Percentiles rank a stretch among this genome's conserved stretches.
Evolutionary conservation across 73 alveolate species (phyloP).

Genomic region (Paramecium sexaurelia): DNA sequence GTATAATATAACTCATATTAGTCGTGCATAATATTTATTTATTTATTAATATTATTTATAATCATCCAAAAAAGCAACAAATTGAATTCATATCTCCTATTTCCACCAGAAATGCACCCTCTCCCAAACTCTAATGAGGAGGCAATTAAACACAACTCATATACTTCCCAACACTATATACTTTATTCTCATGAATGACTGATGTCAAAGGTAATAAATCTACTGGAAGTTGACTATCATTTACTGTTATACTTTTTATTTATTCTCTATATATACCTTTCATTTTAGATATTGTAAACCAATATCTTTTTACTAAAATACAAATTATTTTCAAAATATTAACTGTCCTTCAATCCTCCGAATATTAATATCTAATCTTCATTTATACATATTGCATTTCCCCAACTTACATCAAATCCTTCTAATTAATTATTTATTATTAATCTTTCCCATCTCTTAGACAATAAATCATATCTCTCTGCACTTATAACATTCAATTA

Average conservation of each 20-base stretch:
- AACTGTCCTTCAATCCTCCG: constrained; percentile 46
- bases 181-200: background rate
- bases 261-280: background rate
- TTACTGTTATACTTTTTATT: background rate
- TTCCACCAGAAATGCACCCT: background rate
- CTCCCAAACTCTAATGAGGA: constrained; percentile 13
- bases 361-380: background rate
- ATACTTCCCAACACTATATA: constrained; percentile 1
- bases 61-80: background rate
- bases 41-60: background rate
- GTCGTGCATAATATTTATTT: background rate
- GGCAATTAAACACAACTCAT: constrained; percentile 44
- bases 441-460: background rate
- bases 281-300: constrained; percentile 12
- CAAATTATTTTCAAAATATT: background rate
- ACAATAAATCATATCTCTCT: constrained; percentile 25
- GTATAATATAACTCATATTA: background rate
- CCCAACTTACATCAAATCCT: background rate
- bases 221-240: background rate
- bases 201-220: constrained; percentile 31
- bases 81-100: background rate
- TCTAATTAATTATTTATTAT: background rate
- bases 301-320: background rate
- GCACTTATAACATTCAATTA: background rate
- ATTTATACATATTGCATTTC: background rate